Conservation (phyloP, 208 protist species). For the Trypanosoma rangeli region DNA sequence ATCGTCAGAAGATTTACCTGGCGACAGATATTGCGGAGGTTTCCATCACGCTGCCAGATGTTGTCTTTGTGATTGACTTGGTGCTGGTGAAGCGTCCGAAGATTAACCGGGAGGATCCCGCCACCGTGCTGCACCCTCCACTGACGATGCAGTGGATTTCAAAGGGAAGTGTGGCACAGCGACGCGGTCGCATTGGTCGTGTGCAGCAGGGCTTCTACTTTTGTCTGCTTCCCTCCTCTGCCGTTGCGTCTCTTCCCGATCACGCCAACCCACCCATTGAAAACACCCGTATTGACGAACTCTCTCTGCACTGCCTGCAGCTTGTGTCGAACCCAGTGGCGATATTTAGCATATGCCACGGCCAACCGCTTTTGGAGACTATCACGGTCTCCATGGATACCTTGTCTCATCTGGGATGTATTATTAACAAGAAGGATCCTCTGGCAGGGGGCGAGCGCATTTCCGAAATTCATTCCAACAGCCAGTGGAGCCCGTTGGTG, state of each 20-base stretch:
- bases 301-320: constrained; percentile 43
- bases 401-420: constrained; percentile 33
- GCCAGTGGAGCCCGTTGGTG: constrained; percentile 35
- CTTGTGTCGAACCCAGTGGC: constrained; percentile 31
- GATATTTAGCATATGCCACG: constrained; percentile 43
- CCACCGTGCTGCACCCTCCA: constrained; percentile 42
- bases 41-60: constrained; percentile 95
- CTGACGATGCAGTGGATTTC: constrained; percentile 43
- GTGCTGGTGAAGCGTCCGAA: constrained; percentile 88
- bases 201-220: constrained; percentile 54
- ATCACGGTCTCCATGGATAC: constrained; percentile 35
- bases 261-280: constrained; percentile 37
- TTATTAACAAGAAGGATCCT: constrained; percentile 31
- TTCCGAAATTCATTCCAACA: constrained; percentile 27
- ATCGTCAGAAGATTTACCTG: constrained; percentile 92
- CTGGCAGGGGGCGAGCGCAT: constrained; percentile 27
- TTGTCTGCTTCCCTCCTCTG: constrained; percentile 26
- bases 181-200: constrained; percentile 40
- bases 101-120: constrained; percentile 33
- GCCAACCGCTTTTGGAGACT: constrained; percentile 34
- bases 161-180: constrained; percentile 33
- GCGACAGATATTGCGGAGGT: constrained; percentile 98
- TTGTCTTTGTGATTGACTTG: constrained; percentile 96
- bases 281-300: constrained; percentile 40
- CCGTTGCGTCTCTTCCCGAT: constrained; percentile 26